A percentile compares a stretch with the other conserved stretches of the same genome.
Evolutionary conservation across 177 flowering plant genomes (phyloP).

Genomic region (Telopea speciosissima): DNA sequence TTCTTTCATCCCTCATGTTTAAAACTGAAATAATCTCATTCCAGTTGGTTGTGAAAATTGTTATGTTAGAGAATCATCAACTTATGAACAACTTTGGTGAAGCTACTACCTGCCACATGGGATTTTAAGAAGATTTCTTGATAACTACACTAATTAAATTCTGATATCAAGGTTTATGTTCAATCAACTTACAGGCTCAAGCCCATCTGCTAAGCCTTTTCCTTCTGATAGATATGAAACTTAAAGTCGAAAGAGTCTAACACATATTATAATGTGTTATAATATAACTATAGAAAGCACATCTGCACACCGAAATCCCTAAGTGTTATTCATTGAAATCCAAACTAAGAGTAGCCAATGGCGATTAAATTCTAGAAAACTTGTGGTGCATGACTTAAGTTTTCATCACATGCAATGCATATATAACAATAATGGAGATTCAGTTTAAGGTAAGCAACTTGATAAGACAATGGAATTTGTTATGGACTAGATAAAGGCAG

Average conservation of each 20-base stretch:
- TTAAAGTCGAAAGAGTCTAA: too few species aligned
- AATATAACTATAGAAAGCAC: too few species aligned
- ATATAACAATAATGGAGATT: background rate
- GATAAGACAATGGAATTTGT: background rate
- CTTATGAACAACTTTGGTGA: background rate
- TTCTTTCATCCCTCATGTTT: background rate
- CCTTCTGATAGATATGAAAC: too few species aligned
- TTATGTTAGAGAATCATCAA: background rate
- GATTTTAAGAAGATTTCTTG: background rate
- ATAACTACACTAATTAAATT: background rate
- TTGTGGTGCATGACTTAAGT: background rate
- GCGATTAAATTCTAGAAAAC: background rate
- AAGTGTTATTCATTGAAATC: too few species aligned
- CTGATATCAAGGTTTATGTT: background rate
- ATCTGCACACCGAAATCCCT: too few species aligned
- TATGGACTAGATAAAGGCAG: background rate
- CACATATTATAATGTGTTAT: too few species aligned
- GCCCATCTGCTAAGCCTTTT: too few species aligned
- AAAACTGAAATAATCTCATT: too few species aligned
- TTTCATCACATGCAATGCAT: background rate
- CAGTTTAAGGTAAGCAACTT: background rate
- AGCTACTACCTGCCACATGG: background rate
- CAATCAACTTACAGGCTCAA: background rate
- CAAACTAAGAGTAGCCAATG: background rate
- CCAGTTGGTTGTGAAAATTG: background rate